These are phyloP conservation scores for Globisporangium carolinianum DNA, from an alignment of 352 stramenopile genomes.

Conservation along the genomic window DNA sequence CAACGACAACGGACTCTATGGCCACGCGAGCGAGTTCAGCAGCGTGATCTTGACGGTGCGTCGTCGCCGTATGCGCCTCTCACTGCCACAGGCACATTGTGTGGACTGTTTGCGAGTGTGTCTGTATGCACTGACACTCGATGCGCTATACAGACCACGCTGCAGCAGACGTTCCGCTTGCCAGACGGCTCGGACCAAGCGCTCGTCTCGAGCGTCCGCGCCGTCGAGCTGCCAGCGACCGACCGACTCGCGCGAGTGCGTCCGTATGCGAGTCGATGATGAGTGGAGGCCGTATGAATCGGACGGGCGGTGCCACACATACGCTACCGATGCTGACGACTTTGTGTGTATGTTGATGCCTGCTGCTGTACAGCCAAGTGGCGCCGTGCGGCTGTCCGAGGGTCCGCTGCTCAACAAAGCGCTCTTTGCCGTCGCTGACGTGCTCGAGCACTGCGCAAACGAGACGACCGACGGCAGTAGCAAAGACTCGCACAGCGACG, in stretches of 20 bases:
- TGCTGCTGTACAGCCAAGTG: conserved; percentile 13
- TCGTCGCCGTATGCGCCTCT: too few species aligned
- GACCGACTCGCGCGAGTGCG: conserved; percentile 41
- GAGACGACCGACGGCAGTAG: too few species aligned
- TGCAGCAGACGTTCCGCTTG: conserved; percentile 35
- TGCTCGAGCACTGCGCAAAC: conserved; percentile 13
- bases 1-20: conserved; percentile 28
- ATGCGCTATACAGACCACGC: conserved; percentile 19
- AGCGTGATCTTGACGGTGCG: conserved; percentile 36
- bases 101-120: background rate
- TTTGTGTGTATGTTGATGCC: too few species aligned
- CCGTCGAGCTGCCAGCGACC: conserved; percentile 40
- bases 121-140: background rate
- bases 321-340: background rate
- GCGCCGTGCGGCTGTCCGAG: conserved; percentile 32
- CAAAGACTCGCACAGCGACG: background rate
- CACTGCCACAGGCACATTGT: too few species aligned
- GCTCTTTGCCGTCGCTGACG: conserved; percentile 35
- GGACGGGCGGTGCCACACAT: too few species aligned
- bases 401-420: conserved; percentile 53
- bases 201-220: conserved; percentile 31
- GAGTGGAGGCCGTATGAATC: too few species aligned
- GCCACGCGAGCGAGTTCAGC: conserved; percentile 38
- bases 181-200: conserved; percentile 27
- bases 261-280: too few species aligned